Base-by-base conservation (phyloP, 116 monocot species). In the Cymodocea nodosa region DNA sequence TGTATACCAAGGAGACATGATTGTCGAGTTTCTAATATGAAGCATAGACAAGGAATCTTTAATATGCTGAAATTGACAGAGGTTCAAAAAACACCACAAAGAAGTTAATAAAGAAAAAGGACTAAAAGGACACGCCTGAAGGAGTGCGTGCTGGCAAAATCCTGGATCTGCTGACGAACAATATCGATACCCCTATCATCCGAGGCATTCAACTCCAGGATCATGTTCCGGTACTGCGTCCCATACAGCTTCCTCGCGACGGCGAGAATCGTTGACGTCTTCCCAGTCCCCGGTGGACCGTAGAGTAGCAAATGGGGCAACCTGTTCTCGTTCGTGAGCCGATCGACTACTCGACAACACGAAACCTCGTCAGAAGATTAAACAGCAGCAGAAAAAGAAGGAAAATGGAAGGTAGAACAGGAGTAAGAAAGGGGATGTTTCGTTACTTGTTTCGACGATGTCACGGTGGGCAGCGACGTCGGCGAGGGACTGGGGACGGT, bases 401-500 rank as follows among this genome's bases (percentile, higher is more conserved):
- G 10, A 6, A 18, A 37, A 36, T 9, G 9, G n/a, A n/a, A 36
- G 62, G 18, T 15, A 34, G 17, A 60, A 13, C n/a, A 36, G 7
- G 9, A 36, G 62, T 6, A 15, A 18, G 18, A 37, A 4, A n/a
- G n/a, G 1, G 6, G 37, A 17, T 8, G 17, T 5, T 37, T 36
- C 8, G 35, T 62, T 83, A 95, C 95, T 97, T 40, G 95, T 97
- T 53, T 97, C 91, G 70, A 97, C 75, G 64, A 97, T 97, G 75
- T 97, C 95, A 24, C 95, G 87, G 79, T 97, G 95, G 63, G 95
- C 91, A 65, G 95, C 95, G 65, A 97, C 95, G 79, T 90, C 95
- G 71, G 83, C 83, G 59, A 97, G 87, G 63, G 95, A 82, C 51
- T 91, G 83, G 19, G 95, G 95, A 4, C 95, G 84, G 82, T 87